Percentiles rank a stretch among this genome's conserved stretches.
Evolutionary conservation across 345 rosid species (phyloP).

Genomic region (thale cress (Arabidopsis thaliana)): TAIR10.1 NC_003074.8:20863501-20864000

Average conservation of each 20-base stretch:
- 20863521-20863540: slow-evolving; percentile 35
- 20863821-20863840: neutral
- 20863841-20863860: slow-evolving; percentile 68
- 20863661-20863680: slow-evolving; percentile 83
- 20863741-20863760: slow-evolving; percentile 42
- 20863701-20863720: slow-evolving; percentile 88
- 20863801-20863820: neutral
- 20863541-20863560: slow-evolving; percentile 26
- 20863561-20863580: slow-evolving; percentile 7
- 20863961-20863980: neutral
- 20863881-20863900: slow-evolving; percentile 90
- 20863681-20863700: slow-evolving; percentile 84
- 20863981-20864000: neutral
- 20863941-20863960: neutral
- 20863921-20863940: slow-evolving; percentile 71
- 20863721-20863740: slow-evolving; percentile 81
- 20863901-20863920: slow-evolving; percentile 93
- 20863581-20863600: slow-evolving; percentile 37
- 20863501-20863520: slow-evolving; percentile 35
- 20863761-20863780: slow-evolving; percentile 1
- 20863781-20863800: neutral
- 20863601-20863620: slow-evolving; percentile 51
- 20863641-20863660: slow-evolving; percentile 91
- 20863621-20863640: slow-evolving; percentile 87
- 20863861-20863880: slow-evolving; percentile 81